A percentile compares a stretch with the other conserved stretches of the same genome.
These are phyloP conservation scores for Alternaria tenuissima DNA, from an alignment of 2,329 filamentous ascomycete genomes.

Conservation along the genomic window DNA sequence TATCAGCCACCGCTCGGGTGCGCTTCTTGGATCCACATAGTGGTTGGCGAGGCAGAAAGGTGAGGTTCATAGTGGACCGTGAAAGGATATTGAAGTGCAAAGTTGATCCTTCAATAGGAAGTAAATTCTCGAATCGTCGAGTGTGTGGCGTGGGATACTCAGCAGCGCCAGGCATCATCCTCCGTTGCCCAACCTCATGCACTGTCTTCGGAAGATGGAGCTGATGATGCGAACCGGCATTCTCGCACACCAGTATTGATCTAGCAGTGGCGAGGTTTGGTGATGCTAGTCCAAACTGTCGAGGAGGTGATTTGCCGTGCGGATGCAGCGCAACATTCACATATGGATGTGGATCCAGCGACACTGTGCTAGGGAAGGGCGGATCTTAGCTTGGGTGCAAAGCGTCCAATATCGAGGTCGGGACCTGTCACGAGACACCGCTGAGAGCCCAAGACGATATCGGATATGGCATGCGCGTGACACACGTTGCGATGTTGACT, in stretches of 20 bases:
- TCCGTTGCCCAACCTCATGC: conserved; percentile 42
- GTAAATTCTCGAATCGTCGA: conserved; percentile 16
- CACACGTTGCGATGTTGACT: conserved; percentile 3
- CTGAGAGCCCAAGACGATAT: conserved; percentile 20
- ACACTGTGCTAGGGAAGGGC: conserved; percentile 19
- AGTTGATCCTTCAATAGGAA: conserved; percentile 18
- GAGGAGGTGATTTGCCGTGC: conserved; percentile 10
- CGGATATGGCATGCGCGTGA: conserved; percentile 16
- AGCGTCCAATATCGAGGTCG: conserved; percentile 19
- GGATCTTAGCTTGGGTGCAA: conserved; percentile 9
- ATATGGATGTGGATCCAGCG: conserved; percentile 21
- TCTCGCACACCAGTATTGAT: conserved; percentile 27
- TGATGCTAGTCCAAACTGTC: conserved; percentile 2
- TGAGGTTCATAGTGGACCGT: conserved; percentile 41
- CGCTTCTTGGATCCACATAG: conserved; percentile 57
- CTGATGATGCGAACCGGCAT: conserved; percentile 37
- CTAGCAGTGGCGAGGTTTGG: conserved; percentile 8
- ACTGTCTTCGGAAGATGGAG: conserved; percentile 30
- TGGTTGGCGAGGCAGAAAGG: conserved; percentile 42
- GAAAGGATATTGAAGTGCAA: conserved; percentile 48
- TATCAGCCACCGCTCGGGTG: conserved; percentile 62
- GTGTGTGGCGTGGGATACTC: conserved; percentile 21
- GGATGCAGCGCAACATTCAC: conserved; percentile 24
- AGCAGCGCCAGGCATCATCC: conserved; percentile 36
- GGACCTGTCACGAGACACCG: conserved; percentile 34